These are phyloP conservation scores for Phytopythium oedochilum DNA, from an alignment of 352 stramenopile genomes.

Conservation along the genomic window DNA sequence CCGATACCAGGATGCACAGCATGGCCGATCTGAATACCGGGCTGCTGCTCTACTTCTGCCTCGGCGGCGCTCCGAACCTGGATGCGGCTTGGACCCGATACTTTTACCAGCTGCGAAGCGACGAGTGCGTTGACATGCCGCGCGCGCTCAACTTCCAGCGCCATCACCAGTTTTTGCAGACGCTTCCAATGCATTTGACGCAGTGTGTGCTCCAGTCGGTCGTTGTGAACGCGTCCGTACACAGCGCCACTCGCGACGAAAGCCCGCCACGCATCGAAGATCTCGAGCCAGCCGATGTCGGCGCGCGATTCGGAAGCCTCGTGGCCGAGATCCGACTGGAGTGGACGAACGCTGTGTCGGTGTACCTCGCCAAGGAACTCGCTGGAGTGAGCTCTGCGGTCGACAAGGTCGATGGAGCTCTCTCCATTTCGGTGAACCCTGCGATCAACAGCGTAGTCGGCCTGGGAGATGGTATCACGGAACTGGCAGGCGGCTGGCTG, in stretches of 20 bases:
- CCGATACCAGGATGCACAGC: conserved; percentile 18
- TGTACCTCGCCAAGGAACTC: conserved; percentile 15
- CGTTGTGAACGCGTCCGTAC: conserved; percentile 21
- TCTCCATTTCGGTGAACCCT: not conserved
- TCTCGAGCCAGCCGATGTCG: conserved; percentile 10
- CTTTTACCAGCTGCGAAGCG: conserved; percentile 25
- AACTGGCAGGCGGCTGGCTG: not conserved
- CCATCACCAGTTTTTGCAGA: conserved; percentile 26
- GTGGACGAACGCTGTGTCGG: conserved; percentile 18
- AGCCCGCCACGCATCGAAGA: conserved; percentile 3
- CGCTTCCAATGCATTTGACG: conserved; percentile 35
- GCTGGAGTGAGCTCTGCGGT: conserved; percentile 1
- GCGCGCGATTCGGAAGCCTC: conserved; percentile 19
- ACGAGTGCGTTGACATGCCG: conserved; percentile 41
- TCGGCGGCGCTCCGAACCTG: conserved; percentile 46
- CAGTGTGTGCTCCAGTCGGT: conserved; percentile 53
- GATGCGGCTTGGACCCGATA: conserved; percentile 32
- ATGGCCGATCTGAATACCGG: conserved; percentile 38
- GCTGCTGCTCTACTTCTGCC: conserved; percentile 54
- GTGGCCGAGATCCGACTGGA: conserved; percentile 24
- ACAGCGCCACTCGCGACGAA: not conserved
- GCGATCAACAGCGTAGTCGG: not conserved
- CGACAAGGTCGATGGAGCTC: not conserved
- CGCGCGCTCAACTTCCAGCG: conserved; percentile 32
- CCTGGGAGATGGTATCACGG: not conserved